These are phyloP conservation scores for Monascus ruber DNA, from an alignment of 2,329 filamentous ascomycete genomes.

Conservation along the genomic window DNA sequence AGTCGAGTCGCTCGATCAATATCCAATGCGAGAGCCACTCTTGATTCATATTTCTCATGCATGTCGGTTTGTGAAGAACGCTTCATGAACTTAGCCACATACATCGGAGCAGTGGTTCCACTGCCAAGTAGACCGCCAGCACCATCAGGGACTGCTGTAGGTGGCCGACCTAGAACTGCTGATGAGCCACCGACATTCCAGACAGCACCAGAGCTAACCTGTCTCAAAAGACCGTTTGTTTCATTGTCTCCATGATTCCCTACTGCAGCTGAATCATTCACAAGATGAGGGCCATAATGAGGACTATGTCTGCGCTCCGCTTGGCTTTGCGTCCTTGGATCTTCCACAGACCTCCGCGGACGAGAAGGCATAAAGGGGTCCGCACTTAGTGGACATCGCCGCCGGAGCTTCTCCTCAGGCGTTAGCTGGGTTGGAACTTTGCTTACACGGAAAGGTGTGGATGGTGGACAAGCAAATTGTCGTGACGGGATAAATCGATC, in stretches of 20 bases:
- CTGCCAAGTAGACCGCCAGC: constrained; percentile 54
- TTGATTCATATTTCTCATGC: constrained; percentile 56
- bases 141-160: constrained; percentile 46
- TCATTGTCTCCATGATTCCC: constrained; percentile 2
- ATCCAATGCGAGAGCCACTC: constrained; percentile 70
- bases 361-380: constrained; percentile 44
- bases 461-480: constrained; percentile 28
- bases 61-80: constrained; percentile 47
- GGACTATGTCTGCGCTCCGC: constrained; percentile 10
- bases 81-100: constrained; percentile 45
- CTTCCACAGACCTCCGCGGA: constrained; percentile 11
- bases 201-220: constrained; percentile 56
- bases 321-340: constrained; percentile 4
- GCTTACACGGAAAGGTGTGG: constrained; percentile 42
- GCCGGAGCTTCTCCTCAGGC: constrained; percentile 35
- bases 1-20: constrained; percentile 60
- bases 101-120: constrained; percentile 59
- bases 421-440: constrained; percentile 38
- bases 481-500: constrained; percentile 50
- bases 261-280: constrained; percentile 15
- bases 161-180: constrained; percentile 37
- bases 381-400: constrained; percentile 30
- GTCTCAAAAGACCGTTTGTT: constrained; percentile 20
- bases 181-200: constrained; percentile 68
- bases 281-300: constrained; percentile 23